Evolutionary conservation across 176 grass and related monocot species (phyloP), one percentile per base, ranked within the genome.

Genomic region (Cymbopogon citratus): DNA sequence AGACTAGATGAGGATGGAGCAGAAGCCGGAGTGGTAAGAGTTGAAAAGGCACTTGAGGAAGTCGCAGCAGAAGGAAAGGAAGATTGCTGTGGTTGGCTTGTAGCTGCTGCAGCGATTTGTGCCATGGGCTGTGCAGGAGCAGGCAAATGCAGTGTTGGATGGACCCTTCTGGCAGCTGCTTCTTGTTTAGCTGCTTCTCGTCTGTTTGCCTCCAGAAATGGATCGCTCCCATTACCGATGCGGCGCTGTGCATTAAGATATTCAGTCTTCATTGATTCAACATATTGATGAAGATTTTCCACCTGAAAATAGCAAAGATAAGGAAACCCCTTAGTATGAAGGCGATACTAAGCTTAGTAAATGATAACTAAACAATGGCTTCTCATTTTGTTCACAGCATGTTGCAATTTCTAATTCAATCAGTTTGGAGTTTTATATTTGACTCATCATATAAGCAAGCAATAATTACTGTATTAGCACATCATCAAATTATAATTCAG

Each of bases 211-310:
- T 99, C 96, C 63, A 95, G 46, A 91, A 99, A 99, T 71, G 96
- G 96, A 91, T 99, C 85, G 34, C 69, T 89, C n/a, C 87, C 88
- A 74, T 88, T 88, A 54, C 91, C 80, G 24, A 84, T 67, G 6
- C 89, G 88, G 6, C 88, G 88, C 45, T 90, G 92, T 33, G 86
- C 83, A 56, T 81, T 81, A 29, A 99, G 82, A 80, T 99, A 99
- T 63, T 91, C 79, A 21, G 67, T 83, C 87, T 99, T 99, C 91
- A 90, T 82, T 72, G 88, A 90, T 71, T 88, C 96, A 63, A 99
- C 89, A 87, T 93, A 88, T 59, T 99, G 91, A 79, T 99, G 96
- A 84, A 99, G 90, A 79, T 90, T 99, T 84, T 99, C 96, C 56
- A 95, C 92, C 96, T 99, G 87, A 38, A 86, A 78, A 78, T 33